phyloP scores from a whole-genome alignment of 306 rosid genomes.

The Vigna hirtella region DNA sequence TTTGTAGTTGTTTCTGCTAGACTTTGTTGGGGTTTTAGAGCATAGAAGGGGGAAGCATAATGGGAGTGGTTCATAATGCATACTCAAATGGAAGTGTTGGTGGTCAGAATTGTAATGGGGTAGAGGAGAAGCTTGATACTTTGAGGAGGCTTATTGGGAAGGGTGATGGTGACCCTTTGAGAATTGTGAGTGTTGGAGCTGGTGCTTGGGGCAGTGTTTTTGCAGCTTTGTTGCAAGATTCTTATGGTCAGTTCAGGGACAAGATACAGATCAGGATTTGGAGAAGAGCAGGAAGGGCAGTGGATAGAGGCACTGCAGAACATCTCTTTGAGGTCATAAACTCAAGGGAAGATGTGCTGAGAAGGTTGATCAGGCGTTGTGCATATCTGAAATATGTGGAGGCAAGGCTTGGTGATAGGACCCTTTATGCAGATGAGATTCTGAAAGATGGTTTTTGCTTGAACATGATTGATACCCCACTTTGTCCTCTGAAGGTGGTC shows the following conservation, averaged over 20 bases:
- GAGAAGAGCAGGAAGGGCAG: constrained; percentile 79
- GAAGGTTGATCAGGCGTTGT: constrained; percentile 87
- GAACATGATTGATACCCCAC: constrained; percentile 94
- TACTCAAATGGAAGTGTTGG: constrained; percentile 69
- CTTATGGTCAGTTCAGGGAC: constrained; percentile 81
- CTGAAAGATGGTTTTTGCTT: constrained; percentile 90
- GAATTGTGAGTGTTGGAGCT: constrained; percentile 89
- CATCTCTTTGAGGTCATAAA: constrained; percentile 89
- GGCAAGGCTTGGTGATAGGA: constrained; percentile 92
- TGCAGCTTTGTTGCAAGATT: constrained; percentile 80
- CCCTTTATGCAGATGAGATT: constrained; percentile 86
- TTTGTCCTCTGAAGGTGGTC: constrained; percentile 90
- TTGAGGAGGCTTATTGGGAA: constrained; percentile 70
- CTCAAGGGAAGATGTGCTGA: constrained; percentile 83
- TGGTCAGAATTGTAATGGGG: constrained; percentile 57
- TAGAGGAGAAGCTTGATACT: constrained; percentile 85
- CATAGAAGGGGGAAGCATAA: constrained; percentile 66
- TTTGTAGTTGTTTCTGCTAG: constrained; percentile 1
- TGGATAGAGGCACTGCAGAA: constrained; percentile 79
- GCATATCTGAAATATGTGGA: constrained; percentile 92
- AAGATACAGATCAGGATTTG: constrained; percentile 85
- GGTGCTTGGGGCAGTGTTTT: constrained; percentile 99
- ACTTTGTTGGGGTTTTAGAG: constrained; percentile 17
- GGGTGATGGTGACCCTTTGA: constrained; percentile 69
- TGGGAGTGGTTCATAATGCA: constrained; percentile 43